Evolutionary conservation across 1,139 yeast species (phyloP).

Genomic region (Saccharomycopsis hybrid): DNA sequence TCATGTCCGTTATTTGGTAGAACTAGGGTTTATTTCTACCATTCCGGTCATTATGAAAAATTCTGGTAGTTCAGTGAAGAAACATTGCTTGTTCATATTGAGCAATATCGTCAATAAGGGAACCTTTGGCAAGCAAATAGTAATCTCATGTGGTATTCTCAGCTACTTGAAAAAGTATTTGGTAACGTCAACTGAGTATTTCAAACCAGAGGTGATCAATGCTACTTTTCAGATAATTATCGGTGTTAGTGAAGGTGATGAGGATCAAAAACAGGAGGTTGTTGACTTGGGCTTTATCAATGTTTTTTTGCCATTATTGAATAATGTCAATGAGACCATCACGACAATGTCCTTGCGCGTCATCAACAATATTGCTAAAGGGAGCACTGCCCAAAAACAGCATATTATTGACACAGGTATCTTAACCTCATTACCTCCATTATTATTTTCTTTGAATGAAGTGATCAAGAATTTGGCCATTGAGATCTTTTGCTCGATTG

Average conservation of each 20-base stretch:
- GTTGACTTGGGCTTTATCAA: conserved; percentile 20
- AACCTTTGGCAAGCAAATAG: conserved; percentile 16
- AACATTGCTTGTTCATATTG: conserved; percentile 19
- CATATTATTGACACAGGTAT: conserved; percentile 19
- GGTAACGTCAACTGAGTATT: conserved; percentile 20
- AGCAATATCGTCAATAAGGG: conserved; percentile 17
- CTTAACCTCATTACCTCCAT: conserved; percentile 19
- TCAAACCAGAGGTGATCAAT: conserved; percentile 20
- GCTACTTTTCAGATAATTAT: conserved; percentile 20
- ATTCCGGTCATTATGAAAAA: conserved; percentile 20
- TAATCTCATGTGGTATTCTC: conserved; percentile 19
- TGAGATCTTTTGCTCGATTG: conserved; percentile 16
- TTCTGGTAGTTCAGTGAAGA: conserved; percentile 17
- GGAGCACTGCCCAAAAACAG: conserved; percentile 18
- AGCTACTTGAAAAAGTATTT: conserved; percentile 19
- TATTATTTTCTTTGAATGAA: conserved; percentile 20
- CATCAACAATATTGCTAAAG: conserved; percentile 18
- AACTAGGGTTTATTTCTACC: conserved; percentile 15
- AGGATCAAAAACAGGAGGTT: conserved; percentile 17
- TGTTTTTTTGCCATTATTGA: conserved; percentile 20
- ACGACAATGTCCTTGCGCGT: conserved; percentile 19
- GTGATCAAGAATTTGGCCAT: conserved; percentile 15
- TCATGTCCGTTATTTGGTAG: conserved; percentile 19
- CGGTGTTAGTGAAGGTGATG: conserved; percentile 19
- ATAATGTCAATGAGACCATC: conserved; percentile 21